Percentiles rank a stretch among this genome's conserved stretches.
Evolutionary conservation across 805 yeast species (phyloP).

Genomic region (Candida suzukii): DNA sequence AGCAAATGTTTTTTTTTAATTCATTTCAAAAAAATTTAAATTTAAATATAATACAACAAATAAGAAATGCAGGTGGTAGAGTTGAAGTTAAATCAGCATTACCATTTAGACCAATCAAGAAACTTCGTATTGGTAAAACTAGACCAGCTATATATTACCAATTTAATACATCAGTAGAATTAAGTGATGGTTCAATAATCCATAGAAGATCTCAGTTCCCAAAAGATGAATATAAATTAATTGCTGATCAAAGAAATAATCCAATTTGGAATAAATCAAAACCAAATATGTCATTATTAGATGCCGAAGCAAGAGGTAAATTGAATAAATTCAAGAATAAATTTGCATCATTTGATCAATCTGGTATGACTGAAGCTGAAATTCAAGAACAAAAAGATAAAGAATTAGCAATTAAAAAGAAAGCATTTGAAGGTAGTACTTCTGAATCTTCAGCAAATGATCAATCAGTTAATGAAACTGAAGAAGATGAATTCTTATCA

Average conservation of each 20-base stretch:
- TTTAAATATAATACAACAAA: neutral
- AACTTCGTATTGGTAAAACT: conserved; percentile 72
- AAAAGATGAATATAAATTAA: conserved; percentile 74
- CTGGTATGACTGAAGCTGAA: conserved; percentile 26
- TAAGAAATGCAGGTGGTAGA: conserved; percentile 14
- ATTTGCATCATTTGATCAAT: conserved; percentile 42
- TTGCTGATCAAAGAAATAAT: conserved; percentile 82
- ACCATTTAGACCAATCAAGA: conserved; percentile 53
- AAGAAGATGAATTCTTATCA: conserved; percentile 44
- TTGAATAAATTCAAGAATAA: conserved; percentile 67
- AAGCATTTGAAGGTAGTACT: conserved; percentile 21
- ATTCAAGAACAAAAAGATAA: conserved; percentile 14
- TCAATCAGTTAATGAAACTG: too few species aligned
- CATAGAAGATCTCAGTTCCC: conserved; percentile 82
- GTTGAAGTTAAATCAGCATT: conserved; percentile 20
- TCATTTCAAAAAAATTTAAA: too few species aligned
- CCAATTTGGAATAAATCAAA: conserved; percentile 86
- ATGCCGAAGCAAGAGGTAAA: conserved; percentile 80
- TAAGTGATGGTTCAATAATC: conserved; percentile 90
- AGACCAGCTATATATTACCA: conserved; percentile 91
- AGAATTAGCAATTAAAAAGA: conserved; percentile 22
- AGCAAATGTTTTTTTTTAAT: too few species aligned
- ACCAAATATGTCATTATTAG: conserved; percentile 65
- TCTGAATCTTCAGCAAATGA: conserved; percentile 12
- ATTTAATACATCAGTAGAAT: conserved; percentile 82